Base-by-base conservation (phyloP, 2,329 filamentous ascomycete species). In the Boeremia exigua region DNA sequence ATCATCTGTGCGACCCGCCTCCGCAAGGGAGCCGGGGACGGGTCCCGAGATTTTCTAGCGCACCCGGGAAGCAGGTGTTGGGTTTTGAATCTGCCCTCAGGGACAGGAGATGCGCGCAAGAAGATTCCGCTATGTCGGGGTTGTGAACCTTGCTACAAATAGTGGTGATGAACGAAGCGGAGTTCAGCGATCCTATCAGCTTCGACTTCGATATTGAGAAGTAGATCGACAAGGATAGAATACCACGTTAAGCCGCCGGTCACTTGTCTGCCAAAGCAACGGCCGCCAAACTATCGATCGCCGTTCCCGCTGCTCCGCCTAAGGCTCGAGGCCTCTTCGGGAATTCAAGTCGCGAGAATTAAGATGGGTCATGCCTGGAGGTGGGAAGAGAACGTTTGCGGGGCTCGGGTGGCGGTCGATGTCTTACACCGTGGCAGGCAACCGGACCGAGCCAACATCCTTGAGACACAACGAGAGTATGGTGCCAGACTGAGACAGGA, bases 361-460 rank as follows among this genome's bases (percentile, higher is more conserved):
- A 38, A 40, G 8, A 15, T 30, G n/a, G 38, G 32, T 32, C 44
- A 48, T 40, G 17, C 25, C 32, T 28, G 28, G 37, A 36, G 3
- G 43, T 23, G 30, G 14, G 5, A 39, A 48, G 37, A 19, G 14
- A 48, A 43, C 38, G 45, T 37, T 48, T 42, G 51, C 32, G 39
- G 45, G 44, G 51, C 17, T 28, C 19, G 34, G 7, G n/a, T 28
- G 32, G 32, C 51, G 19, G 19, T 23, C 5, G 19, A 54, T 54
- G 51, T 54, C 51, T 54, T 54, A 54, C 51, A 54, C 38, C 51
- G 51, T 54, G 45, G 51, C 51, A 54, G 15, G 44, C 27, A 38
- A 32, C 34, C 11, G 14, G 19, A 9, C 12, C 30, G 38, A 32
- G 10, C 32, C 32, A 14, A 48, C 25, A 30, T 11, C 51, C n/a